Percentiles rank a stretch among this genome's conserved stretches.
Conservation (phyloP, 2,329 filamentous ascomycete genomes). For the Acephala macrosclerotiorum region DNA sequence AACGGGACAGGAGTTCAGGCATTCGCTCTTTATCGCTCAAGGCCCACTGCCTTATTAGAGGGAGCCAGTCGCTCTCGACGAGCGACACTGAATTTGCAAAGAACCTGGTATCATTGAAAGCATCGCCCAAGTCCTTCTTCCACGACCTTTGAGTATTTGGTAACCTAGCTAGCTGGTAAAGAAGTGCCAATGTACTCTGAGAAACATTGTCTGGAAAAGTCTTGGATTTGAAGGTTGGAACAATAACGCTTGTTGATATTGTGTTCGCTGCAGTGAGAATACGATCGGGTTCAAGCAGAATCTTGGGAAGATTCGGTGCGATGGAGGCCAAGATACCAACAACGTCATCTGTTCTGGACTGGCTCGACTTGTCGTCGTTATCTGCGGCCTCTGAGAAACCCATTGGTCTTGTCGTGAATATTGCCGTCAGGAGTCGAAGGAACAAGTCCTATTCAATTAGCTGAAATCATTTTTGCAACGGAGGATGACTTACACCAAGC, state of each 20-base stretch:
- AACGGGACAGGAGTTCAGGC: slow-evolving; percentile 78
- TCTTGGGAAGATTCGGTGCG: slow-evolving; percentile 80
- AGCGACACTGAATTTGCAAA: slow-evolving; percentile 74
- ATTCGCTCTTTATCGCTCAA: slow-evolving; percentile 88
- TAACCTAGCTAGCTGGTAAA: slow-evolving; percentile 80
- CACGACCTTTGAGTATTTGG: slow-evolving; percentile 85
- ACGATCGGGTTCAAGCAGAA: slow-evolving; percentile 86
- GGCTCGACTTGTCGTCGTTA: slow-evolving; percentile 47
- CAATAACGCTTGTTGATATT: slow-evolving; percentile 85
- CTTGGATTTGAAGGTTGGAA: slow-evolving; percentile 83
- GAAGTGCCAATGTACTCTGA: slow-evolving; percentile 71
- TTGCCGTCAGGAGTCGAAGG: slow-evolving; percentile 84
- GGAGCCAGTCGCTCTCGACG: slow-evolving; percentile 79
- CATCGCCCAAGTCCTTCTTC: slow-evolving; percentile 92
- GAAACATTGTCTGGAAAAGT: slow-evolving; percentile 87
- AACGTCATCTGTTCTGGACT: slow-evolving; percentile 71
- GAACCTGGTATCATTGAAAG: slow-evolving; percentile 89
- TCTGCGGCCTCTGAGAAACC: slow-evolving; percentile 69
- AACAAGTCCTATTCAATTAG: slow-evolving; percentile 77
- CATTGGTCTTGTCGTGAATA: slow-evolving; percentile 88
- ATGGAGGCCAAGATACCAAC: slow-evolving; percentile 81
- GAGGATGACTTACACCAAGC: slow-evolving; percentile 70
- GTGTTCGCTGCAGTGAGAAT: slow-evolving; percentile 78
- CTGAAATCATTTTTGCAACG: slow-evolving; percentile 1
- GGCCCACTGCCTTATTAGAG: slow-evolving; percentile 83